A percentile compares a stretch with the other conserved stretches of the same genome.
Conservation (phyloP, 176 grass and related monocot species). For the Phoenix roebelenii region DNA sequence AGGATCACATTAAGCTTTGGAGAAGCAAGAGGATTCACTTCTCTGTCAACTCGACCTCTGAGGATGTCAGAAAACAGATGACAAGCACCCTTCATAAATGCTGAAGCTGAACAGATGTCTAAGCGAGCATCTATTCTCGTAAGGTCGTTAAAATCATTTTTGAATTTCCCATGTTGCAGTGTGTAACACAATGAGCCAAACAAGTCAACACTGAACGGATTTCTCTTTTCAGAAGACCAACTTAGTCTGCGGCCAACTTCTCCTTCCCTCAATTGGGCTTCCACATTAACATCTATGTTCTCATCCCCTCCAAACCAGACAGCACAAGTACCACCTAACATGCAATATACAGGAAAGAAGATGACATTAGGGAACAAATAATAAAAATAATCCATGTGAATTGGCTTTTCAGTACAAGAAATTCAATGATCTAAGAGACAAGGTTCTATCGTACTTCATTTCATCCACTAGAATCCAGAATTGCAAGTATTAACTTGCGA, state of each 20-base stretch:
- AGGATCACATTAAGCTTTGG: conserved; percentile 27
- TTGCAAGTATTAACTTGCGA: too few relatives aligned
- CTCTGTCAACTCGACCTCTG: conserved; percentile 8
- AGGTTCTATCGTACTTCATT: too few relatives aligned
- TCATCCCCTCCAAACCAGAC: conserved; percentile 14
- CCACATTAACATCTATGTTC: background rate
- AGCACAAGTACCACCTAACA: conserved; percentile 19
- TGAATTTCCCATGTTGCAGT: conserved; percentile 25
- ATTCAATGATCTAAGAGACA: too few relatives aligned
- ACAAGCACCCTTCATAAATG: conserved; percentile 15
- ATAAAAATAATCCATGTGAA: background rate
- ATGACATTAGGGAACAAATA: background rate
- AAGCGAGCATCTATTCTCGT: conserved; percentile 28
- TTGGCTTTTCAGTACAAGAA: too few relatives aligned
- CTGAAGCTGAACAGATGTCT: conserved; percentile 27
- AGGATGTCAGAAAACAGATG: conserved; percentile 4
- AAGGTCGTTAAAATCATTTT: conserved; percentile 29
- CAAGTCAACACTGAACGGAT: conserved; percentile 7
- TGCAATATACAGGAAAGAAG: background rate
- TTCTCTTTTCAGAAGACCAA: background rate
- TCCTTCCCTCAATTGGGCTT: background rate
- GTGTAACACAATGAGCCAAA: conserved; percentile 30
- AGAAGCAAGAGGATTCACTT: conserved; percentile 22
- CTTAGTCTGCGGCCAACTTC: background rate
- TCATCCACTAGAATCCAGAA: too few relatives aligned